phyloP scores from a whole-genome alignment of 1,284 basidiomycete genomes.

The Inonotus hispidus region DNA sequence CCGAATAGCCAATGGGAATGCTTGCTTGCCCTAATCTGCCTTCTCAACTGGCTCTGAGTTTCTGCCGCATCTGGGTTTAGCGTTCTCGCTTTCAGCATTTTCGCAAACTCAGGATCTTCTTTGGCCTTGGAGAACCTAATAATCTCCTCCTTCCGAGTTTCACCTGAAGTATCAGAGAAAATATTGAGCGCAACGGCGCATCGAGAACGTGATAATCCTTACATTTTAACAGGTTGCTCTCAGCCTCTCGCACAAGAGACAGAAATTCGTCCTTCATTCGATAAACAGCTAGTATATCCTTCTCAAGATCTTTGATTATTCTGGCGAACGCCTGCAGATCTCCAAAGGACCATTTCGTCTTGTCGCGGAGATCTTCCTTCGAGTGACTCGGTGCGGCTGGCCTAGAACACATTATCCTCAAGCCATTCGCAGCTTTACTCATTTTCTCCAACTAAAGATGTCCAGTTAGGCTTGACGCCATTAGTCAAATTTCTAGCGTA shows the following conservation, averaged over 20 bases:
- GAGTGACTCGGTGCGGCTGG: conserved; percentile 35
- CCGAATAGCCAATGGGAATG: conserved; percentile 6
- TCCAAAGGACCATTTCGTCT: conserved; percentile 47
- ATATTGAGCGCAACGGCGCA: background rate
- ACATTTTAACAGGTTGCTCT: conserved; percentile 67
- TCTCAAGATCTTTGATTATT: conserved; percentile 41
- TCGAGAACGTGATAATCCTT: conserved; percentile 11
- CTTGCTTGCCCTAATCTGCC: conserved; percentile 63
- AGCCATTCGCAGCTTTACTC: conserved; percentile 21
- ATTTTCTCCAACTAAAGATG: conserved; percentile 13
- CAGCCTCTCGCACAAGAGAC: conserved; percentile 46
- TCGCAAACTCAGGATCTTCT: conserved; percentile 72
- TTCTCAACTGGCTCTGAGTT: conserved; percentile 70
- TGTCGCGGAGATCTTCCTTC: conserved; percentile 41
- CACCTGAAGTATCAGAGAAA: conserved; percentile 39
- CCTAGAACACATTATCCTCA: conserved; percentile 30
- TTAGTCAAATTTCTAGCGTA: background rate
- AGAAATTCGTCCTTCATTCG: conserved; percentile 37
- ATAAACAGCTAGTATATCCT: conserved; percentile 48
- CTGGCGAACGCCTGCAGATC: conserved; percentile 50
- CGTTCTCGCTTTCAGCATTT: conserved; percentile 73
- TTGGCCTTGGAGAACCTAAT: conserved; percentile 69
- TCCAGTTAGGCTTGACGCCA: background rate
- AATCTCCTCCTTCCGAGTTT: conserved; percentile 71
- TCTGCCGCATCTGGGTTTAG: conserved; percentile 87